These are phyloP conservation scores for Achlya hypogyna DNA, from an alignment of 352 stramenopile genomes.

Conservation along the genomic window DNA sequence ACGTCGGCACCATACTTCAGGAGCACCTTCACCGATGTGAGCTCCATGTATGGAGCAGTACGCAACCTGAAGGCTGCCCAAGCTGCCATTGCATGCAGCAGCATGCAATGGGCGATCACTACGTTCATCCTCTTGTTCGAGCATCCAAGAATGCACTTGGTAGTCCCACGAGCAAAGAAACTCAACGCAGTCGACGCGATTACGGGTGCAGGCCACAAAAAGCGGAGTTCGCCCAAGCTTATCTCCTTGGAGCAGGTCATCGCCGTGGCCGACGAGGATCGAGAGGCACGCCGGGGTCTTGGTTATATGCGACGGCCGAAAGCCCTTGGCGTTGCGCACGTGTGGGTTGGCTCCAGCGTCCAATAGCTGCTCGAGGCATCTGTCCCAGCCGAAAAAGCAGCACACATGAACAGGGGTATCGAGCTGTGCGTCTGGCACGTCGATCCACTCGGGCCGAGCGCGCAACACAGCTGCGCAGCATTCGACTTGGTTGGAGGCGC, in stretches of 20 bases:
- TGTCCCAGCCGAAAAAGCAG: constrained; percentile 56
- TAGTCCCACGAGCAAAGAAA: constrained; percentile 59
- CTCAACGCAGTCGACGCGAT: constrained; percentile 40
- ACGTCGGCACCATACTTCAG: constrained; percentile 44
- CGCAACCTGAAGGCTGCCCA: constrained; percentile 11
- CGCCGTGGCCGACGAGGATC: constrained; percentile 40
- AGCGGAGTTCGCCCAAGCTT: constrained; percentile 52
- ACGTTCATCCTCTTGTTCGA: constrained; percentile 53
- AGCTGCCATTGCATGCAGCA: constrained; percentile 50
- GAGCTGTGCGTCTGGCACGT: constrained; percentile 46
- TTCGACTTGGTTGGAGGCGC: constrained; percentile 38
- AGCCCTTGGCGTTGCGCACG: constrained; percentile 53
- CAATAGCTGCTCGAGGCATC: constrained; percentile 38
- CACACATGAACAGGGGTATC: constrained; percentile 59
- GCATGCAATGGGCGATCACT: constrained; percentile 52
- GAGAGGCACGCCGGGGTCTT: constrained; percentile 44
- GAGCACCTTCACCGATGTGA: constrained; percentile 31
- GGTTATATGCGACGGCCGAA: constrained; percentile 56
- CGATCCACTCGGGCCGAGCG: constrained; percentile 34
- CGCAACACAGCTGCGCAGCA: constrained; percentile 36
- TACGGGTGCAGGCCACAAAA: constrained; percentile 51
- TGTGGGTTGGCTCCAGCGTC: constrained; percentile 48
- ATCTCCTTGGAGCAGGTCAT: constrained; percentile 55
- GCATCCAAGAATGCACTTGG: constrained; percentile 52
- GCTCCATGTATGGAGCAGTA: neutral